phyloP scores from a whole-genome alignment of 495 filamentous ascomycete genomes.

The Aspergillus egyptiacus region DNA sequence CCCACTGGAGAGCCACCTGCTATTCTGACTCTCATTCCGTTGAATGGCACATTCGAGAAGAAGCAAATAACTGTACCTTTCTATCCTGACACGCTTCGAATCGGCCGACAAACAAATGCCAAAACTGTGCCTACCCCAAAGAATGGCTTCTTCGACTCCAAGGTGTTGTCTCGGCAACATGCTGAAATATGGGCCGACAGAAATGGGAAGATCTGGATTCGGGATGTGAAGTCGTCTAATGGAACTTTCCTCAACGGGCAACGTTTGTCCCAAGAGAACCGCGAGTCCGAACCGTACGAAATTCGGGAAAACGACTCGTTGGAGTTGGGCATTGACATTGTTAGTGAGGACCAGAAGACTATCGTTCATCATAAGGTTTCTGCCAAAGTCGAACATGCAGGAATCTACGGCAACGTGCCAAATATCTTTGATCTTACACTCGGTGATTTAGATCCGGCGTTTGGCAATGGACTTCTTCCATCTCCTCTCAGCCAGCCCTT shows the following conservation, averaged over 20 bases:
- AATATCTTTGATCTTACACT: slow-evolving; percentile 84
- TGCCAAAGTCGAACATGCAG: slow-evolving; percentile 91
- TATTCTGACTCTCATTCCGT: slow-evolving; percentile 72
- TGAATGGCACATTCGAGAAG: slow-evolving; percentile 93
- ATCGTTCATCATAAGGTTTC: slow-evolving; percentile 98
- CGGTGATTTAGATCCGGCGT: slow-evolving; percentile 71
- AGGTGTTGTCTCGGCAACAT: slow-evolving; percentile 92
- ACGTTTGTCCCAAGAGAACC: slow-evolving; percentile 82
- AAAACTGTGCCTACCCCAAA: slow-evolving; percentile 84
- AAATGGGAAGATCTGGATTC: slow-evolving; percentile 87
- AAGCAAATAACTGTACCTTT: slow-evolving; percentile 92
- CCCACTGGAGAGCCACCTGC: slow-evolving; percentile 57
- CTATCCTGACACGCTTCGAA: slow-evolving; percentile 79
- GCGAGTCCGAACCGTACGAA: slow-evolving; percentile 91
- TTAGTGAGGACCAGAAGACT: slow-evolving; percentile 95
- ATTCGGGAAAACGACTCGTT: slow-evolving; percentile 80
- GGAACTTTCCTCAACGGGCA: slow-evolving; percentile 97
- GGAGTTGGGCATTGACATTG: slow-evolving; percentile 95
- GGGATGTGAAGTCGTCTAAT: slow-evolving; percentile 96
- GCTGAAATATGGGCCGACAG: slow-evolving; percentile 93
- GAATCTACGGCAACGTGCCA: slow-evolving; percentile 58
- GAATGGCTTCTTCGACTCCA: slow-evolving; percentile 97
- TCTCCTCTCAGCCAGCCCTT: slow-evolving; percentile 51
- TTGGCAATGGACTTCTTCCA: slow-evolving; percentile 62
- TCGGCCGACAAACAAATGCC: slow-evolving; percentile 93